Percentiles rank a stretch among this genome's conserved stretches.
These are phyloP conservation scores for Biscogniauxia sp. DNA, from an alignment of 2,329 filamentous ascomycete species.

Conservation along the genomic window DNA sequence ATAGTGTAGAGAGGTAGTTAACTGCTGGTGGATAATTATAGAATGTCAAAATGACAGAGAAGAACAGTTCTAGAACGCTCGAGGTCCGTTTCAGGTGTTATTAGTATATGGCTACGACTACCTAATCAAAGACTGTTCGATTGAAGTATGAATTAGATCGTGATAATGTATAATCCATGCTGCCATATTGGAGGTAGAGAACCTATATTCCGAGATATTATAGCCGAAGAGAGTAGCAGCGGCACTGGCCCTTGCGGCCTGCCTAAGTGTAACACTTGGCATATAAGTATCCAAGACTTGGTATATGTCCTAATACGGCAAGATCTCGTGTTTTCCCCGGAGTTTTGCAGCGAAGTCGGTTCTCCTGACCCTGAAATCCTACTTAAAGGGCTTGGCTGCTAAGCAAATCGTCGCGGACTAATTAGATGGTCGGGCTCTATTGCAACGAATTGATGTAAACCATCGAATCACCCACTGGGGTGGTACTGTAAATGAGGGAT, in stretches of 20 bases:
- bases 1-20: too few relatives aligned
- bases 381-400: neutral
- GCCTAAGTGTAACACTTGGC: neutral
- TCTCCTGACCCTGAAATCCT: neutral
- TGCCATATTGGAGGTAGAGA: neutral
- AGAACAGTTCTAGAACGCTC: too few relatives aligned
- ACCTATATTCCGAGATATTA: neutral
- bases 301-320: neutral
- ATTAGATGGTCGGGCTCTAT: neutral
- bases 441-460: neutral
- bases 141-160: neutral
- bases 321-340: neutral
- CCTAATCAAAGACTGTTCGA: neutral
- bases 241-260: neutral
- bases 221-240: neutral
- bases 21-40: too few relatives aligned
- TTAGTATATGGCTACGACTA: neutral
- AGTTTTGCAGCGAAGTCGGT: neutral
- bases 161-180: neutral
- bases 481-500: neutral
- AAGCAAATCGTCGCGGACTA: neutral
- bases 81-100: neutral
- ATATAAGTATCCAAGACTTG: neutral
- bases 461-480: neutral
- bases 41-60: too few relatives aligned